Base-by-base conservation (phyloP, 2,329 filamentous ascomycete genomes). In the Paracorniculantispora psalliotae region DNA sequence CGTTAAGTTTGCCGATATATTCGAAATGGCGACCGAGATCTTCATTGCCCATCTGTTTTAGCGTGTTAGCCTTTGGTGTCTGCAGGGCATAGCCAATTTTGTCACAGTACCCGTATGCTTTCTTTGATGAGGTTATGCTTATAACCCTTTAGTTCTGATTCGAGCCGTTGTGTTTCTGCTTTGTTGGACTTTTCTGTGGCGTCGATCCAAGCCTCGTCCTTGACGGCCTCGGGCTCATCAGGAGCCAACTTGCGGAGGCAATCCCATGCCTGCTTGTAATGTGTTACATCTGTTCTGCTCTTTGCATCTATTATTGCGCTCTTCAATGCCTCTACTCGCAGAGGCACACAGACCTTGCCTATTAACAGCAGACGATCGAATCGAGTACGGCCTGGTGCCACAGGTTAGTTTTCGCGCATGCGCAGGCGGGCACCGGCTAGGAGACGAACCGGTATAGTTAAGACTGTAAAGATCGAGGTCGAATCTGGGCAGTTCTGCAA, bases 61-160 rank as follows among this genome's bases (percentile, higher is more conserved):
- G 6, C 17, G 10, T n/a, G 62, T 66, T 49, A 62, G 58, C 41
- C 5, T 19, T 15, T 48, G 17, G 17, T 8, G 15, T 7, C 13
- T 21, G 23, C 10, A 30, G 3, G 35, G 13, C 13, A 3, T 23
- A 19, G 8, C 26, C 33, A 28, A 21, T 1, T 5, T 30, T 17
- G 33, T 7, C 39, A 39, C 23, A 41, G 48, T 79, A 96, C 92
- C 65, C 92, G 78, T 67, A 97, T 96, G 76, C 92, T 97, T 76
- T 99, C 94, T 71, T 97, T 96, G 67, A 99, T 92, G 46, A 97
- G 77, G 67, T 97, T 99, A 70, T 97, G 96, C 75, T 94, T 96
- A 74, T 97, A 97, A 1, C 88, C 88, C 72, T 92, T 92, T 21
- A 99, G 79, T 72, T 97, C 91, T 17, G 82, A 78, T 69, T 97